Evolutionary conservation across 106 monocot species (phyloP), one percentile per base, ranked within the genome.

Genomic region (Amphibolis antarctica): DNA sequence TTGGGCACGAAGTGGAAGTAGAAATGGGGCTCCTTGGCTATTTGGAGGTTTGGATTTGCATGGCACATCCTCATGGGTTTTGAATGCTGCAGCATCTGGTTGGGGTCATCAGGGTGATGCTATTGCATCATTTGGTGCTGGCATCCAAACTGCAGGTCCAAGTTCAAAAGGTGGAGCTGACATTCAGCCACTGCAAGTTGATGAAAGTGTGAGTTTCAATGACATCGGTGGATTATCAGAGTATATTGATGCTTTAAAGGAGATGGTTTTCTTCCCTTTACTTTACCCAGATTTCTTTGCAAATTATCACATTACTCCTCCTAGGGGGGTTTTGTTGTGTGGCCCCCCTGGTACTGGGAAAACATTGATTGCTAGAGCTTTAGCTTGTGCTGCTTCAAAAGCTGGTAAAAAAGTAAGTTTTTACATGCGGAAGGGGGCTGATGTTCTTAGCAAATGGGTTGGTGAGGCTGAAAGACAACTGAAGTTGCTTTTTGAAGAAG

Each of bases 371-470:
- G 98, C 91, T 62, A 82, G 91, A 68, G 98, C 98, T 54, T 83
- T 99, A 66, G 91, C 91, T 71, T 91, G 91, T 79, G 82, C 98
- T 66, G 91, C 87, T 63, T 91, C 98, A 64, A 91, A 83, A 68
- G 90, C 98, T 65, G 91, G 98, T 24, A 82, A 83, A 62, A 99
- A 99, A 63, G 98, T 99, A 28, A 98, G 87, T 53, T 91, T 99
- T 79, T 99, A 91, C 70, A 99, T 98, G 98, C 84, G 91, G 18
- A 99, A 99, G 61, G 98, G 98, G 69, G 98, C 98, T 79, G 98
- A 99, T 76, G 87, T 91, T 77, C 87, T 99, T 65, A 91, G 98
- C 77, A 98, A 98, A 82, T 98, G 90, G 90, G 98, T 98, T 47
- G 98, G 98, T 28, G 98, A 98, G 70, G 90, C 98, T 26, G 98